Evolutionary conservation across 495 filamentous ascomycete species (phyloP).

Genomic region (Penicillium daleae): DNA sequence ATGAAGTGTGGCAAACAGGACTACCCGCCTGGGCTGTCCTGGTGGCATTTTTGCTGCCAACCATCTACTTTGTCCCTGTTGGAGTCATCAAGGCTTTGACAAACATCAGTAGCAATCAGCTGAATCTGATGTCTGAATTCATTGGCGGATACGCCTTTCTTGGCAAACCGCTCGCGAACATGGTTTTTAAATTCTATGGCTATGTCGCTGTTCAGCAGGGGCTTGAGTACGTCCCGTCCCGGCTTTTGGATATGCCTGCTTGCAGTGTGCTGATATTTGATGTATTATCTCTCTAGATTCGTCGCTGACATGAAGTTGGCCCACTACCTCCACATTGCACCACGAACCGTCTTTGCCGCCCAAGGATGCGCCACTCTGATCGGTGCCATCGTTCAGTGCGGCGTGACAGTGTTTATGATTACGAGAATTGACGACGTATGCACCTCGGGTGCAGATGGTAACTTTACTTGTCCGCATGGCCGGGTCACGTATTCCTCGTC

Average conservation of each 20-base stretch:
- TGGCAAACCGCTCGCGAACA: conserved; percentile 66
- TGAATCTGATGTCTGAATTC: conserved; percentile 74
- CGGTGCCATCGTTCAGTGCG: conserved; percentile 67
- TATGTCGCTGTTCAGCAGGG: conserved; percentile 67
- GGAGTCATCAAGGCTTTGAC: conserved; percentile 65
- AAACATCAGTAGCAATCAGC: conserved; percentile 66
- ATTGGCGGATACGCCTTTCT: conserved; percentile 73
- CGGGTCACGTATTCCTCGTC: conserved; percentile 70
- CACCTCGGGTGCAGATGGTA: conserved; percentile 59
- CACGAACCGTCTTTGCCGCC: conserved; percentile 67
- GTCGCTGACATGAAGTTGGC: conserved; percentile 79
- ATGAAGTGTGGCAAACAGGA: conserved; percentile 67
- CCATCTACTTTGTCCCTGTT: conserved; percentile 50
- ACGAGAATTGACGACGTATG: conserved; percentile 64
- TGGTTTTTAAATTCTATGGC: conserved; percentile 78
- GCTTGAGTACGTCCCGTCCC: conserved; percentile 41
- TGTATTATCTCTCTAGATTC: conserved; percentile 46
- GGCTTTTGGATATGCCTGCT: conserved; percentile 25
- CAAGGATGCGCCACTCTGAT: conserved; percentile 69
- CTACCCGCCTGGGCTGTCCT: conserved; percentile 70
- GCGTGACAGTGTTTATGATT: conserved; percentile 68
- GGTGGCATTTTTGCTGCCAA: conserved; percentile 54
- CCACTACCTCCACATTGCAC: conserved; percentile 77
- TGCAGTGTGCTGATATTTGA: conserved; percentile 9
- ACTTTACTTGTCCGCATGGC: conserved; percentile 71